Base-by-base conservation (phyloP, 2,329 filamentous ascomycete genomes). In the Diaporthe ampelina region DNA sequence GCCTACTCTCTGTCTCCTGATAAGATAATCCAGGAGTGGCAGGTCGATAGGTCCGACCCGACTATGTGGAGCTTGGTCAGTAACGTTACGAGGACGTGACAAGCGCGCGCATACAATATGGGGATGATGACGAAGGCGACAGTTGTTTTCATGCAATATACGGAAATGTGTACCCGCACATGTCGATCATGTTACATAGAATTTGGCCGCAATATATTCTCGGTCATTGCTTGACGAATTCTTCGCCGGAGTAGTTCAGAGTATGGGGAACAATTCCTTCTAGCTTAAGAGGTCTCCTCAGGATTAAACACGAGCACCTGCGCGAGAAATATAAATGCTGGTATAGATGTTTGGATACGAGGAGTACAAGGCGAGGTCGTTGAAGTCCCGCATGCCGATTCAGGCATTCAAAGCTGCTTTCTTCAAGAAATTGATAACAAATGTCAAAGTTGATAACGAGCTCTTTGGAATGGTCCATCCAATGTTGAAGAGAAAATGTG, bases 1-100 rank as follows among this genome's bases (percentile, higher is more conserved):
- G 69, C 69, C 10, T 71, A 71, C 29, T 61, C 43, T 17, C 29
- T 71, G 11, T 61, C 69, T 26, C 43, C 11, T 4, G n/a, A 29
- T 3, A 57, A 57, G 15, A 9, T 29, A 4, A 52, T 71, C 69
- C 69, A 61, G 43, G 69, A 71, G 40, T 71, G 69, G 69, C 54
- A 59, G 43, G 61, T 71, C 26, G 43, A 71, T 40, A 45, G 69
- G 56, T 52, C 43, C 21, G 24, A 61, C 10, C 69, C 69, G 29
- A 52, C 69, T 37, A 3, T 45, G 26, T 71, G 69, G 69, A 50
- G 9, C 3, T 40, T 50, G 43, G n/a, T 57, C 9, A 40, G 56
- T 19, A 61, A 71, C 37, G 43, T 71, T 32, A 71, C 69, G 29
- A 52, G 21, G 40, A 43, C 40, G 40, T 43, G 15, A 43, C 15